Evolutionary conservation across 2,329 filamentous ascomycete genomes (phyloP), one percentile per base, ranked within the genome.

Genomic region (Cercospora brassicicola): DNA sequence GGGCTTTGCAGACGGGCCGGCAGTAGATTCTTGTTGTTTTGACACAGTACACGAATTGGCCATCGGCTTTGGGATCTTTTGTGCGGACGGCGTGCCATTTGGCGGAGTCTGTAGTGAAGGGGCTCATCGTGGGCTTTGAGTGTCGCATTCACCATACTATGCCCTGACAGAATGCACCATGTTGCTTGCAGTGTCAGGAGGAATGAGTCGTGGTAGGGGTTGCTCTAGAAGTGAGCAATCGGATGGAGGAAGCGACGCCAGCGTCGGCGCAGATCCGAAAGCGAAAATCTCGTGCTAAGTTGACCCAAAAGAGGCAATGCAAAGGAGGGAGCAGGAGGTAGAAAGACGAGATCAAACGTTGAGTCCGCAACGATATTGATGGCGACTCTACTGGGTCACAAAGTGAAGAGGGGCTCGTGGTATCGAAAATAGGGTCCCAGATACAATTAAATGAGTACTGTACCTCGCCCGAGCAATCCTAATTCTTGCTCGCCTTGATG

Each of bases 1-100:
- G 84, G 3, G 85, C 83, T n/a, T 85, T 84, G 75, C 88, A 90
- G 26, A 83, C 86, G 0, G 88, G 87, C 2, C 87, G 83, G 76
- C 88, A 90, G 78, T 87, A 90, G 62, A 87, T 86, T 51, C 79
- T 81, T 2, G 86, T 88, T 0, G 84, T 85, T 64, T 81, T 80
- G 20, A 88, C 85, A 18, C 79, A 82, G 78, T 88, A 88, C 67
- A 88, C 81, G 76, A 88, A 88, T 31, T 20, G 48, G 15, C 66
- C 61, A 45, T 72, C 68, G 18, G 70, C 70, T n/a, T 59, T 20
- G 11, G 66, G 48, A 20, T 69, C 68, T 36, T 67, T 61, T 8
- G 61, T 57, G 30, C 63, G 55, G 28, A 72, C 59, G 20, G 68
- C 70, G 31, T 56, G 59, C 70, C 70, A 70, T 45, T 59, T 66